Conservation (phyloP, 2,329 filamentous ascomycete genomes). For the Aspergillus uvarum region DNA sequence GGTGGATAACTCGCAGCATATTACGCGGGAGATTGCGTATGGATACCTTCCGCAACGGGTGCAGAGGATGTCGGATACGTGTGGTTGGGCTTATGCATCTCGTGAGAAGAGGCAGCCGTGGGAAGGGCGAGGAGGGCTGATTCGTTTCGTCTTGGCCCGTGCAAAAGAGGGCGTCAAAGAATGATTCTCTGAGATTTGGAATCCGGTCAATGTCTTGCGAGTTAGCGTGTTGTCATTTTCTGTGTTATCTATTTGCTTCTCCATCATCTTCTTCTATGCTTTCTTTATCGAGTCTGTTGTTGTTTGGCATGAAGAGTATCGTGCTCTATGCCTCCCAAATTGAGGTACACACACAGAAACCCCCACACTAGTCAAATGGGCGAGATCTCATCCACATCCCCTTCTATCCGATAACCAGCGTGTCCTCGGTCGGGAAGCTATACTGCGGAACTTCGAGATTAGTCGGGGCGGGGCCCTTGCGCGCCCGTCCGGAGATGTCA, state of each 20-base stretch:
- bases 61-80: not conserved
- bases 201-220: no score
- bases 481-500: slow-evolving; percentile 97
- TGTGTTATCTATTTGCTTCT: no score
- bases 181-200: no score
- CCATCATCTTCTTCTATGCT: no score
- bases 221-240: no score
- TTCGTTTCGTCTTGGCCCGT: no score
- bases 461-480: slow-evolving; percentile 93
- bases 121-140: no score
- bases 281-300: no score
- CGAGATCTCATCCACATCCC: not conserved
- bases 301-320: not conserved
- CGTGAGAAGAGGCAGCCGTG: no score
- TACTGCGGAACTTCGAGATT: slow-evolving; percentile 95
- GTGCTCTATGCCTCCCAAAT: not conserved
- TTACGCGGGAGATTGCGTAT: not conserved
- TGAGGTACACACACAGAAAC: not conserved
- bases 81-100: no score
- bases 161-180: no score
- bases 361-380: not conserved
- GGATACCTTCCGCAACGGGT: not conserved
- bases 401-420: slow-evolving; percentile 86
- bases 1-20: not conserved
- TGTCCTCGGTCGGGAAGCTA: slow-evolving; percentile 87